Conservation (phyloP, 352 stramenopile genomes). For the Phytophthora idaei region DNA sequence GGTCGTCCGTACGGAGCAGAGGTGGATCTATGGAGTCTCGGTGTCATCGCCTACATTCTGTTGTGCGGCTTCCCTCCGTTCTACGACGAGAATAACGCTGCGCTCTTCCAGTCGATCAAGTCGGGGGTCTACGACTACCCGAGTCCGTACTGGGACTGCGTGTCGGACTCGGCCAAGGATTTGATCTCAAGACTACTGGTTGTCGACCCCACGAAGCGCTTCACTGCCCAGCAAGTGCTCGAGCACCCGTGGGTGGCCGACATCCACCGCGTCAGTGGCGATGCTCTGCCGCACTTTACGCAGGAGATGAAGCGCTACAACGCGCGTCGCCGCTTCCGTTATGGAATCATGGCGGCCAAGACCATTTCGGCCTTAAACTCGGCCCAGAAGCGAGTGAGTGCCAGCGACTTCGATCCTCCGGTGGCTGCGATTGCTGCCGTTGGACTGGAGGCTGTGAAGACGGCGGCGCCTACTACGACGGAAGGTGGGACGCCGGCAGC, state of each 20-base stretch:
- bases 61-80: conserved; percentile 96
- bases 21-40: conserved; percentile 96
- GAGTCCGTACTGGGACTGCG: conserved; percentile 94
- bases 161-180: conserved; percentile 92
- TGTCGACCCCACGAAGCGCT: conserved; percentile 90
- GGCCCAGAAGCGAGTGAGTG: conserved; percentile 55
- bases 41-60: conserved; percentile 97
- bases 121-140: conserved; percentile 92
- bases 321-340: conserved; percentile 76
- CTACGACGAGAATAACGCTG: conserved; percentile 93
- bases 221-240: conserved; percentile 86
- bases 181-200: conserved; percentile 92
- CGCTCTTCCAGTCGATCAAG: conserved; percentile 90
- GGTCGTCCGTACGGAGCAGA: conserved; percentile 92
- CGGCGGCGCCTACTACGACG: background rate
- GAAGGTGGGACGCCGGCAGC: conserved; percentile 5
- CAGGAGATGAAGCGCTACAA: conserved; percentile 92
- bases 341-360: conserved; percentile 83
- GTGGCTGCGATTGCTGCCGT: conserved; percentile 17
- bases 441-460: conserved; percentile 16
- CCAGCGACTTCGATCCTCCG: conserved; percentile 43
- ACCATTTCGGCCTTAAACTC: conserved; percentile 56
- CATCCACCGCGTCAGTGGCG: conserved; percentile 70
- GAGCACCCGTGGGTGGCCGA: conserved; percentile 88
- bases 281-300: conserved; percentile 88